A percentile compares a stretch with the other conserved stretches of the same genome.
Conservation (phyloP, 805 yeast species). For the Kregervanrija delftensis region DNA sequence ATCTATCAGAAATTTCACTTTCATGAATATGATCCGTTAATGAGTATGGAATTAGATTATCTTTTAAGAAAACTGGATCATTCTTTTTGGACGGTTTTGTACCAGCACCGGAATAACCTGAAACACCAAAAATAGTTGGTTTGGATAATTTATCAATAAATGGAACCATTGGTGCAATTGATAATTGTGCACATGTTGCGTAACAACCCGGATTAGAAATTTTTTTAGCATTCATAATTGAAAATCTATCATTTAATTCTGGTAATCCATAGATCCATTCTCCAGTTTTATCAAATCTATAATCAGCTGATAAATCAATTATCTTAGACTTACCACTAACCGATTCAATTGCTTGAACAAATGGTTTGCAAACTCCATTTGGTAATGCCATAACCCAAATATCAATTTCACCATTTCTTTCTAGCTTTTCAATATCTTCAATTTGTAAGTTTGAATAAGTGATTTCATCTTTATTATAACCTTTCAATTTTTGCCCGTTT, state of each 20-base stretch:
- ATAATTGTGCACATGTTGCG: slow-evolving; percentile 96
- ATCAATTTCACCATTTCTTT: slow-evolving; percentile 72
- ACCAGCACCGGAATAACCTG: slow-evolving; percentile 99
- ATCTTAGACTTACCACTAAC: slow-evolving; percentile 70
- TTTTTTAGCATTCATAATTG: slow-evolving; percentile 64
- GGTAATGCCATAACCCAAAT: slow-evolving; percentile 99
- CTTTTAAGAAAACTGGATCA: slow-evolving; percentile 63
- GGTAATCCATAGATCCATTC: slow-evolving; percentile 96
- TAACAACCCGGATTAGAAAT: slow-evolving; percentile 98
- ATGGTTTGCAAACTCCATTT: slow-evolving; percentile 90
- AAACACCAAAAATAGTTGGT: slow-evolving; percentile 89
- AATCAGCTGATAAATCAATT: slow-evolving; percentile 92
- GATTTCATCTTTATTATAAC: slow-evolving; percentile 77
- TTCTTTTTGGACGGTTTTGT: slow-evolving; percentile 97
- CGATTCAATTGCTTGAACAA: slow-evolving; percentile 72
- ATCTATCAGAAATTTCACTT: slow-evolving; percentile 76
- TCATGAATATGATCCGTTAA: slow-evolving; percentile 97
- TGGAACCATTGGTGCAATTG: slow-evolving; percentile 79
- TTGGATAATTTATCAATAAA: slow-evolving; percentile 47
- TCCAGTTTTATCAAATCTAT: slow-evolving; percentile 82
- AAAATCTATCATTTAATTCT: slow-evolving; percentile 67
- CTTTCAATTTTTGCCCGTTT: slow-evolving; percentile 77
- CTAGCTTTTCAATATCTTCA: slow-evolving; percentile 78
- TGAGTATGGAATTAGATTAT: slow-evolving; percentile 91
- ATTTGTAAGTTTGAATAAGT: slow-evolving; percentile 79